phyloP scores from a whole-genome alignment of 2,329 filamentous ascomycete genomes.

The Paecilomyces fulvus region DNA sequence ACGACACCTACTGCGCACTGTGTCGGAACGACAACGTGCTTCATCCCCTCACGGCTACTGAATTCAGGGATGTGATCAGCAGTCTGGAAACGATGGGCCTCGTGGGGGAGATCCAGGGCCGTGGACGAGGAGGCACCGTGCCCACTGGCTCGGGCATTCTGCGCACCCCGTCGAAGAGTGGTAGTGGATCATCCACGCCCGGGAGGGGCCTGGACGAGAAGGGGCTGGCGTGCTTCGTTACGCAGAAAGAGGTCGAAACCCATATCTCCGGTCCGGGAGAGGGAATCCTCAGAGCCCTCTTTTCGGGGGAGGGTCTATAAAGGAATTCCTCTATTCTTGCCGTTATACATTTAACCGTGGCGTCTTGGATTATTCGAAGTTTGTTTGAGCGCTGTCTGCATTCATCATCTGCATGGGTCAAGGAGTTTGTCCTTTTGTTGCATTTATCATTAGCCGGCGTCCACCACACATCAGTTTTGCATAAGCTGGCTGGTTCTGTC shows the following conservation, averaged over 20 bases:
- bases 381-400: background rate
- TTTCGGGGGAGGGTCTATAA: constrained; percentile 30
- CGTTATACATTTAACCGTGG: background rate
- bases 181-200: constrained; percentile 46
- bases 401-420: background rate
- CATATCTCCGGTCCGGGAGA: constrained; percentile 53
- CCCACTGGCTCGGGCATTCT: constrained; percentile 38
- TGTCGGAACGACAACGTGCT: constrained; percentile 84
- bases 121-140: constrained; percentile 58
- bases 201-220: constrained; percentile 60
- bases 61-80: constrained; percentile 87
- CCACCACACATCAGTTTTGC: background rate
- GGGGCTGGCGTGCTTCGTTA: constrained; percentile 67
- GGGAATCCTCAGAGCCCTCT: constrained; percentile 34
- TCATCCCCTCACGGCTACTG: constrained; percentile 79
- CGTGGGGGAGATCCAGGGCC: constrained; percentile 59
- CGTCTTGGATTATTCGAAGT: background rate
- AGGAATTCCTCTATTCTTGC: background rate
- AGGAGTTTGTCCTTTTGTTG: background rate
- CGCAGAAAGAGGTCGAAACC: constrained; percentile 67
- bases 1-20: constrained; percentile 70
- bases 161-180: constrained; percentile 64
- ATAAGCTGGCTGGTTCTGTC: background rate
- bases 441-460: background rate
- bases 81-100: constrained; percentile 84